Conservation (phyloP, 2,329 filamentous ascomycete genomes). For the Trichoderma sp. region DNA sequence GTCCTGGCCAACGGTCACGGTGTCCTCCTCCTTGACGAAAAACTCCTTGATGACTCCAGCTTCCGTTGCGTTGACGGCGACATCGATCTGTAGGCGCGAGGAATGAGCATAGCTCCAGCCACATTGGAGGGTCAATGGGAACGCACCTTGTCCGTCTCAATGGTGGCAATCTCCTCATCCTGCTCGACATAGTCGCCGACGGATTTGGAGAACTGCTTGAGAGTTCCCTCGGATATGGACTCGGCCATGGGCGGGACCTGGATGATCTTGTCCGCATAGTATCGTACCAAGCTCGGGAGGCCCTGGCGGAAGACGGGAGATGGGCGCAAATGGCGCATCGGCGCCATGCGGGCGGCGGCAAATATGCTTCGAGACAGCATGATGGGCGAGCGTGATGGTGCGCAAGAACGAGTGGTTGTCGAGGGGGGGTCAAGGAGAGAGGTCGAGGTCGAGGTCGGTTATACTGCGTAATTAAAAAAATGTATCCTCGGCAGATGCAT, state of each 20-base stretch:
- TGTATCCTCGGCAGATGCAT: conserved; percentile 24
- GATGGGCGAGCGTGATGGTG: conserved; percentile 7
- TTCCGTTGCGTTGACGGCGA: conserved; percentile 91
- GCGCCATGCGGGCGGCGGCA: conserved; percentile 20
- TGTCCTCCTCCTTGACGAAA: conserved; percentile 90
- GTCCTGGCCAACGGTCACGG: conserved; percentile 91
- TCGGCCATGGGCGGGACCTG: conserved; percentile 99
- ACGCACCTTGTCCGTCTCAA: conserved; percentile 94
- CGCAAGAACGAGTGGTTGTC: conserved; percentile 10
- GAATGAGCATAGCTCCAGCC: neutral
- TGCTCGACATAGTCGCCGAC: conserved; percentile 91
- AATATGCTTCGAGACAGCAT: conserved; percentile 24
- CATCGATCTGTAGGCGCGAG: conserved; percentile 71
- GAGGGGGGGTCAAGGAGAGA: conserved; percentile 9
- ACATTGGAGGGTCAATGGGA: neutral
- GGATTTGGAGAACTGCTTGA: conserved; percentile 93
- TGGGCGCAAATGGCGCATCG: conserved; percentile 26
- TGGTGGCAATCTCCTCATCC: conserved; percentile 97
- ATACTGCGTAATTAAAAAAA: conserved; percentile 23
- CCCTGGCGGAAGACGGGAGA: conserved; percentile 37
- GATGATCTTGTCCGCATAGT: conserved; percentile 78
- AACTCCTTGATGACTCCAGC: conserved; percentile 91
- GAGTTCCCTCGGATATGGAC: conserved; percentile 94
- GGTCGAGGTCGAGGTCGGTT: neutral
- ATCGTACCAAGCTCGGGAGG: conserved; percentile 57